Evolutionary conservation across 495 filamentous ascomycete genomes (phyloP).

Genomic region (Cudoniella acicularis): DNA sequence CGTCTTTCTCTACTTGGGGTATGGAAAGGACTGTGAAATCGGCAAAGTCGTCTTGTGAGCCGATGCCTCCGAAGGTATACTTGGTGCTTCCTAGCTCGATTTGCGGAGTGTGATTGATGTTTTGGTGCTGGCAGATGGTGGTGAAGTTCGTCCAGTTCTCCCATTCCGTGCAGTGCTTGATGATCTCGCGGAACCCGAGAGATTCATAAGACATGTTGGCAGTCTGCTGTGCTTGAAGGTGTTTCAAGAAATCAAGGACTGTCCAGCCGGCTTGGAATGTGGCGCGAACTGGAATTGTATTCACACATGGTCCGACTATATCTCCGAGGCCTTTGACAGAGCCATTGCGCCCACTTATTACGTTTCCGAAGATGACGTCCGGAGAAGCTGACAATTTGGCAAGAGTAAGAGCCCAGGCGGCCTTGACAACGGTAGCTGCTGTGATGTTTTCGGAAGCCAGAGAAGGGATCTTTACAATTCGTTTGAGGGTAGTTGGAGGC

Average conservation of each 20-base stretch:
- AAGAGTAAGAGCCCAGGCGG: constrained; percentile 59
- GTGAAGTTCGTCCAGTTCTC: constrained; percentile 1
- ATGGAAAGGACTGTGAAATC: not conserved
- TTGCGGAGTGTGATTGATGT: not conserved
- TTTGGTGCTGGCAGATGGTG: not conserved
- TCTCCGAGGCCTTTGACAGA: not conserved
- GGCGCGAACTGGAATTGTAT: constrained; percentile 32
- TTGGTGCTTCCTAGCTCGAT: not conserved
- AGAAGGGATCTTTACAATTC: constrained; percentile 27
- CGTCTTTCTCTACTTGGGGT: not conserved
- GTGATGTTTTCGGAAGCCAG: constrained; percentile 46
- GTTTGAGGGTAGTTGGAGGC: constrained; percentile 30
- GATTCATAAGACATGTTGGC: constrained; percentile 50
- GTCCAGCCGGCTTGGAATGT: constrained; percentile 26
- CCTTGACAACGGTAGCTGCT: constrained; percentile 51
- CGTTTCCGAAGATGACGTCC: constrained; percentile 60
- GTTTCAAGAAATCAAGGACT: constrained; percentile 29
- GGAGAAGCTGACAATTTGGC: constrained; percentile 40
- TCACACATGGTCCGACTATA: constrained; percentile 36
- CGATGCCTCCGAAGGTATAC: not conserved
- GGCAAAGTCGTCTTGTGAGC: not conserved
- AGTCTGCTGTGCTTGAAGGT: constrained; percentile 50
- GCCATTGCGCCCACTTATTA: constrained; percentile 55
- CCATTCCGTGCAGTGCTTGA: constrained; percentile 30
- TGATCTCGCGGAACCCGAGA: constrained; percentile 29